A percentile compares a stretch with the other conserved stretches of the same genome.
Evolutionary conservation across 306 rosid species (phyloP).

Genomic region (Vigna hirtella): DNA sequence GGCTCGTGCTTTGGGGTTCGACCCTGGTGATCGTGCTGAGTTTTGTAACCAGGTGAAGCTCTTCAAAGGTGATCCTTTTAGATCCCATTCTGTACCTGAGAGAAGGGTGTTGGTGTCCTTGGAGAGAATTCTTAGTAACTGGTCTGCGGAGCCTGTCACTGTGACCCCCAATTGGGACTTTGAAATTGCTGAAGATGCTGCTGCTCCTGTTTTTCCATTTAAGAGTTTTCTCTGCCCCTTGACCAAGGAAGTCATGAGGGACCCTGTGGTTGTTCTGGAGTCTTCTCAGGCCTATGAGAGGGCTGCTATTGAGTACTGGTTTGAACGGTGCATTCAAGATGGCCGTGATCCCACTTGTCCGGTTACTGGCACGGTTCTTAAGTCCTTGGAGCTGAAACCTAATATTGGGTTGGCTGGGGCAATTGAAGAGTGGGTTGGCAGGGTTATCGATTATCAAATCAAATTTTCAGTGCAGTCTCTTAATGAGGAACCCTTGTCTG

Average conservation of each 20-base stretch:
- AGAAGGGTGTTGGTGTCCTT: constrained; percentile 15
- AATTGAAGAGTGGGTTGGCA: constrained; percentile 32
- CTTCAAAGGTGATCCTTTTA: constrained; percentile 48
- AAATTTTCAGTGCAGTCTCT: constrained; percentile 20
- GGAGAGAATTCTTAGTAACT: constrained; percentile 27
- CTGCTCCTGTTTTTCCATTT: neutral
- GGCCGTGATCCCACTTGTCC: constrained; percentile 25
- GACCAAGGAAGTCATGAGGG: constrained; percentile 34
- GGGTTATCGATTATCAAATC: constrained; percentile 22
- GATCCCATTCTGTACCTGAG: constrained; percentile 14
- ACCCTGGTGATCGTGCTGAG: constrained; percentile 52
- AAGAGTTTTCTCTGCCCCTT: constrained; percentile 35
- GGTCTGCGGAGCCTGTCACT: constrained; percentile 14
- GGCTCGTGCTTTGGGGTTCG: constrained; percentile 63
- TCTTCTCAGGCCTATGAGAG: constrained; percentile 27
- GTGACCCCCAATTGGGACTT: constrained; percentile 22
- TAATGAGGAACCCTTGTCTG: constrained; percentile 11
- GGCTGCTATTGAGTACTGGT: constrained; percentile 28
- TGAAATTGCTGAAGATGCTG: constrained; percentile 15
- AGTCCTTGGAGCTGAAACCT: constrained; percentile 21
- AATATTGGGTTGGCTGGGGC: constrained; percentile 22
- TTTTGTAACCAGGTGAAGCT: constrained; percentile 54
- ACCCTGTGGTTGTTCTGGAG: constrained; percentile 29
- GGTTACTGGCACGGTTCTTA: constrained; percentile 4
- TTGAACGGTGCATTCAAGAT: constrained; percentile 22